These are phyloP conservation scores for Royoungia palumana DNA, from an alignment of 768 basidiomycete species.

Conservation along the genomic window DNA sequence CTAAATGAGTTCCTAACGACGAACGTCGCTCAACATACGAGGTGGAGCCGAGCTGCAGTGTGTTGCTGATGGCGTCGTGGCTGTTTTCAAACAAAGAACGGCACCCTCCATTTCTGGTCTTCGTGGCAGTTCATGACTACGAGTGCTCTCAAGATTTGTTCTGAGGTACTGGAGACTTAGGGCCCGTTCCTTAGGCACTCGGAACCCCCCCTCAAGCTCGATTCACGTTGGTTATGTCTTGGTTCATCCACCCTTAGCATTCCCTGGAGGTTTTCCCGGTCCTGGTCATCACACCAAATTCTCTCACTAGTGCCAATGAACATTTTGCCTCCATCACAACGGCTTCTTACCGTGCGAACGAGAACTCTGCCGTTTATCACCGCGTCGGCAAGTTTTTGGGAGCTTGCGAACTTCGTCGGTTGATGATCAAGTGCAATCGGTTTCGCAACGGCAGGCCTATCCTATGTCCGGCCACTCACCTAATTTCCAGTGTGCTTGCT, in stretches of 20 bases:
- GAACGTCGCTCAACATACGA: too few relatives aligned
- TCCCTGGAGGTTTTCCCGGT: neutral
- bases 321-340: neutral
- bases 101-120: too few relatives aligned
- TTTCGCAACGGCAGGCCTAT: neutral
- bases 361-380: neutral
- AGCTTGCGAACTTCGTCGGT: neutral
- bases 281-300: neutral
- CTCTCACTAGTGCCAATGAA: neutral
- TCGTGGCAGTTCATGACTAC: too few relatives aligned
- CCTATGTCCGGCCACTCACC: neutral
- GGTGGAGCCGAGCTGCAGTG: too few relatives aligned
- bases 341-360: neutral
- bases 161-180: too few relatives aligned
- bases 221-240: neutral
- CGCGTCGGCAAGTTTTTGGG: neutral
- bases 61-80: too few relatives aligned
- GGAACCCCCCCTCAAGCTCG: too few relatives aligned
- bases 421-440: neutral
- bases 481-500: neutral
- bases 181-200: too few relatives aligned
- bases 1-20: too few relatives aligned
- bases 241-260: neutral
- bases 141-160: too few relatives aligned
- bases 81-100: too few relatives aligned